Evolutionary conservation across 192 early-diverging fungal genomes (phyloP).

Genomic region (Linderina pennispora): DNA sequence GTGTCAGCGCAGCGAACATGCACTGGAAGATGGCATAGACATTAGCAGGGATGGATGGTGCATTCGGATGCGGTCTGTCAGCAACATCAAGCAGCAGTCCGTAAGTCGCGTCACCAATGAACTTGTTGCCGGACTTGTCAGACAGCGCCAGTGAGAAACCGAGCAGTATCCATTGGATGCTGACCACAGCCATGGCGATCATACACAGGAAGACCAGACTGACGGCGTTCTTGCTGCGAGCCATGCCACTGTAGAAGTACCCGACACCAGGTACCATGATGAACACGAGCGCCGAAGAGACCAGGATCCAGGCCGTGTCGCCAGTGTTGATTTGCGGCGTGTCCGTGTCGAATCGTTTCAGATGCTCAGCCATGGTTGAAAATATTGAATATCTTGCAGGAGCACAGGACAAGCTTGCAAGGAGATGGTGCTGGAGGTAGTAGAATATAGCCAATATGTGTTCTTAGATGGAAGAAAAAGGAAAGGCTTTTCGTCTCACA

Average conservation of each 20-base stretch:
- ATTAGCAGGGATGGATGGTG: slow-evolving; percentile 62
- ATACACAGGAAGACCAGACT: slow-evolving; percentile 82
- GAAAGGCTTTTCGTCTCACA: background rate
- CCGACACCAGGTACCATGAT: slow-evolving; percentile 95
- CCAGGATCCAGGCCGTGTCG: slow-evolving; percentile 66
- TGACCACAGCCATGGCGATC: slow-evolving; percentile 76
- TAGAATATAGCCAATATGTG: background rate
- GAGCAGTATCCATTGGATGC: slow-evolving; percentile 87
- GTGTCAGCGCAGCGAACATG: slow-evolving; percentile 90
- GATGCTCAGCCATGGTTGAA: slow-evolving; percentile 8
- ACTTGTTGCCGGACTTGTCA: slow-evolving; percentile 54
- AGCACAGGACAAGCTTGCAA: background rate
- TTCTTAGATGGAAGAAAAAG: background rate
- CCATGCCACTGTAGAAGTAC: slow-evolving; percentile 95
- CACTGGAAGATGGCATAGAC: slow-evolving; percentile 83
- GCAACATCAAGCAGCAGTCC: slow-evolving; percentile 64
- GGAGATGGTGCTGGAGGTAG: too few species aligned
- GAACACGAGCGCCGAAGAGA: slow-evolving; percentile 75
- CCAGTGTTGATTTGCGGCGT: slow-evolving; percentile 33
- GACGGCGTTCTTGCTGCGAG: slow-evolving; percentile 86
- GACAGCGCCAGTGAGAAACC: slow-evolving; percentile 87
- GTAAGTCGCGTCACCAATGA: slow-evolving; percentile 80
- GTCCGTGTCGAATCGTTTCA: slow-evolving; percentile 18
- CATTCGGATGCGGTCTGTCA: slow-evolving; percentile 46
- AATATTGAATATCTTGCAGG: background rate